Conservation (phyloP, 179 eudicot genomes). For the Carnegiea gigantea region DNA sequence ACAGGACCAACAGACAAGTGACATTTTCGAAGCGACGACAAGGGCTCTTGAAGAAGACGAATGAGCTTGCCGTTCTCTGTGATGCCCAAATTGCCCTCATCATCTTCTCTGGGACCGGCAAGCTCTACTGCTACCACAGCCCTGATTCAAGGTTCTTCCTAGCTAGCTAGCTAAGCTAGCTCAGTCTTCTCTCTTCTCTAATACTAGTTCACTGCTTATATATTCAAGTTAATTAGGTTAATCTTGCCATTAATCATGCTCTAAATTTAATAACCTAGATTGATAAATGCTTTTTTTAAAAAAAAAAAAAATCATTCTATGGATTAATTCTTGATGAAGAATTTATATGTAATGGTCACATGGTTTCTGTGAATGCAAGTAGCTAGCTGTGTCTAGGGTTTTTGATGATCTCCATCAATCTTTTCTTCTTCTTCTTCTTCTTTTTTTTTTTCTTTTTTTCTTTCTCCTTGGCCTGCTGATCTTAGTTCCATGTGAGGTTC, state of each 20-base stretch:
- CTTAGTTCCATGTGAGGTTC: slow-evolving; percentile 28
- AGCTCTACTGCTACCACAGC: slow-evolving; percentile 22
- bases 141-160: slow-evolving; percentile 23
- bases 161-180: background rate
- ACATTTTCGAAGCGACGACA: slow-evolving; percentile 42
- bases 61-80: slow-evolving; percentile 39
- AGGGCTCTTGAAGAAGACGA: slow-evolving; percentile 38
- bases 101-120: slow-evolving; percentile 37
- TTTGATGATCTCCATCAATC: background rate
- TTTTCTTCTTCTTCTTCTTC: background rate
- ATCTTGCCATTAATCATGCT: too few relatives aligned
- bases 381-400: slow-evolving; percentile 28
- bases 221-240: too few relatives aligned
- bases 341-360: background rate
- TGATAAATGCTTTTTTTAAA: too few relatives aligned
- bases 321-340: background rate
- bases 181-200: background rate
- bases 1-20: slow-evolving; percentile 41
- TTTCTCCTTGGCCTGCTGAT: background rate
- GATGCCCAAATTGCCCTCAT: slow-evolving; percentile 39
- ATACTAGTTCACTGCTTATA: background rate
- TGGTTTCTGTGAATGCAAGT: background rate
- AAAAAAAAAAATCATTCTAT: too few relatives aligned
- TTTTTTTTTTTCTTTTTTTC: background rate
- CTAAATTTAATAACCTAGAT: too few relatives aligned